Conservation (phyloP, 129 eudicot species). For the Escallonia rubra region DNA sequence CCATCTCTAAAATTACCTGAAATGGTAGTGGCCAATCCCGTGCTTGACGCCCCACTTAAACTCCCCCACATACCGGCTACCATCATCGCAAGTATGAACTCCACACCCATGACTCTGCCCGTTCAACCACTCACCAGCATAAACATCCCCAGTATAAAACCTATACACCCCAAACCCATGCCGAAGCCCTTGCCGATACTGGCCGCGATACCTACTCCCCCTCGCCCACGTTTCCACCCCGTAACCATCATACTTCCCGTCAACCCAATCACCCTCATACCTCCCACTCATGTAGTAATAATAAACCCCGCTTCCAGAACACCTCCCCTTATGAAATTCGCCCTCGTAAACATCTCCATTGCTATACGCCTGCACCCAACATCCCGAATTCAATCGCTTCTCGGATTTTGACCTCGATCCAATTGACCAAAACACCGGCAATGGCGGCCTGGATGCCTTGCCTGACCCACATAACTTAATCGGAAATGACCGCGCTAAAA, state of each 20-base stretch:
- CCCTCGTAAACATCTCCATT: constrained; percentile 99
- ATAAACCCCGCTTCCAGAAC: constrained; percentile 94
- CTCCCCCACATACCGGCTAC: constrained; percentile 93
- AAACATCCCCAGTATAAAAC: constrained; percentile 94
- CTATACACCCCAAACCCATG: constrained; percentile 93
- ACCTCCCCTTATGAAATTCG: constrained; percentile 88
- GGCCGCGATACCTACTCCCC: constrained; percentile 91
- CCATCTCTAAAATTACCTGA: constrained; percentile 48
- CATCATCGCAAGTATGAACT: constrained; percentile 96
- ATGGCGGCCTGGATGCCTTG: constrained; percentile 34
- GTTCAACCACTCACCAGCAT: constrained; percentile 95
- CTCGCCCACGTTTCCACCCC: constrained; percentile 97
- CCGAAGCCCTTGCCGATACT: constrained; percentile 87
- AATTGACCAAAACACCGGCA: constrained; percentile 91
- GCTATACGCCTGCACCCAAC: constrained; percentile 85
- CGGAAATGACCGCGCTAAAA: constrained; percentile 68
- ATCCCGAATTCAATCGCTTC: constrained; percentile 61
- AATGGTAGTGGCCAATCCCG: constrained; percentile 96
- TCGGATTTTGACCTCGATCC: constrained; percentile 62
- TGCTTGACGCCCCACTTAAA: constrained; percentile 99
- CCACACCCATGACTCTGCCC: constrained; percentile 99
- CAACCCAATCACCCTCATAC: constrained; percentile 98
- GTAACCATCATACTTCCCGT: constrained; percentile 92
- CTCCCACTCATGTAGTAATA: constrained; percentile 94
- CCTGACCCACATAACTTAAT: constrained; percentile 34